Percentiles rank a stretch among this genome's conserved stretches.
Conservation (phyloP, 768 basidiomycete genomes). For the Lactifluus hygrophoroides region DNA sequence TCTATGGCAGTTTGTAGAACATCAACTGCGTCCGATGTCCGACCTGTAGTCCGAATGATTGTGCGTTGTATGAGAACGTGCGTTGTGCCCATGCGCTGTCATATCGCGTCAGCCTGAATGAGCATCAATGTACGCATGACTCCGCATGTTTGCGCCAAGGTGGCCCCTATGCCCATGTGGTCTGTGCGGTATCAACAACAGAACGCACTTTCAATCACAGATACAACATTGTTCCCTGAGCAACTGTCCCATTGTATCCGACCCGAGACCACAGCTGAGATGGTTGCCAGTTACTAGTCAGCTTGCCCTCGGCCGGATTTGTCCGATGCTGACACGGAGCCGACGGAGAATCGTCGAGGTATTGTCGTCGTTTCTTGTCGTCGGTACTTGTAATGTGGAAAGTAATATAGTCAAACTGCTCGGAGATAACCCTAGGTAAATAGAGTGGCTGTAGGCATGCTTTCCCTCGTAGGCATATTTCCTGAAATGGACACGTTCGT, state of each 20-base stretch:
- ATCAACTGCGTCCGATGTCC: neutral
- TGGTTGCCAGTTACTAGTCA: conserved; percentile 7
- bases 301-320: neutral
- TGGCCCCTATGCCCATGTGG: neutral
- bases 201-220: neutral
- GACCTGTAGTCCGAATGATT: neutral
- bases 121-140: too few species aligned
- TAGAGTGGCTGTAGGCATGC: neutral
- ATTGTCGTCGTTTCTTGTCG: conserved; percentile 11
- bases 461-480: neutral
- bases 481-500: neutral
- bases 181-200: neutral
- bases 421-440: neutral
- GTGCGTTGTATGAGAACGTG: neutral
- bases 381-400: neutral
- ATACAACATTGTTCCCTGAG: neutral
- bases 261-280: neutral
- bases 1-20: neutral
- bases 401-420: neutral
- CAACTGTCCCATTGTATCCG: neutral
- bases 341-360: conserved; percentile 18
- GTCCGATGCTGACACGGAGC: neutral
- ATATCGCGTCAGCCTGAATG: neutral
- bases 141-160: neutral
- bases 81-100: neutral